Conservation (phyloP, 75 land plant species). For the Adiantum capillusveneris region DNA sequence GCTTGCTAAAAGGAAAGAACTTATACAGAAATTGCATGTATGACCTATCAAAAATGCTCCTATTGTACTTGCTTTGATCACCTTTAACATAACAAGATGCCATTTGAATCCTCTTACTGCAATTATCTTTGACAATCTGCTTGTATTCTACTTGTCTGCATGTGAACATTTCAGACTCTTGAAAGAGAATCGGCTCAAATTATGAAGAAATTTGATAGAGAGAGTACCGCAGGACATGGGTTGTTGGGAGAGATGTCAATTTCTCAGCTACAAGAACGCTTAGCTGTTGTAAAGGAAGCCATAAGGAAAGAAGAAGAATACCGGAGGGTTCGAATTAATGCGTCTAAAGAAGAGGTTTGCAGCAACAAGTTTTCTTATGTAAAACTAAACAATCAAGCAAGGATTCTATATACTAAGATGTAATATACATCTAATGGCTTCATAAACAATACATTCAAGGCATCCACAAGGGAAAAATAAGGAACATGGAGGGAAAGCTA, state of each 20-base stretch:
- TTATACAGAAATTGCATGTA: slow-evolving; percentile 15
- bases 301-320: slow-evolving; percentile 5
- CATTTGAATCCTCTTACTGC: too few relatives aligned
- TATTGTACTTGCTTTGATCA: not conserved
- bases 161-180: too few relatives aligned
- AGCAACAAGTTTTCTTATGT: not conserved
- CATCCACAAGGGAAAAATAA: not conserved
- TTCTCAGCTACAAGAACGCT: slow-evolving; percentile 6
- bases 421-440: not conserved
- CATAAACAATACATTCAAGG: not conserved
- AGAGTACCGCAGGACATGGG: slow-evolving; percentile 11
- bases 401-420: not conserved
- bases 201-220: slow-evolving; percentile 14
- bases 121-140: too few relatives aligned
- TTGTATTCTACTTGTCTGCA: too few relatives aligned
- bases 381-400: not conserved
- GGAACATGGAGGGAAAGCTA: too few relatives aligned
- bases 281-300: slow-evolving; percentile 7
- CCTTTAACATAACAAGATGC: not conserved
- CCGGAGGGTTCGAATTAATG: not conserved
- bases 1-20: slow-evolving; percentile 13
- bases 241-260: slow-evolving; percentile 17
- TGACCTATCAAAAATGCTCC: not conserved
- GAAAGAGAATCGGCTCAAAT: slow-evolving; percentile 6
- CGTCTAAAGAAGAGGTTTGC: slow-evolving; percentile 10